Percentiles rank a stretch among this genome's conserved stretches.
phyloP scores from a whole-genome alignment of 1,284 basidiomycete species.

The Porogramme epimiltina region DNA sequence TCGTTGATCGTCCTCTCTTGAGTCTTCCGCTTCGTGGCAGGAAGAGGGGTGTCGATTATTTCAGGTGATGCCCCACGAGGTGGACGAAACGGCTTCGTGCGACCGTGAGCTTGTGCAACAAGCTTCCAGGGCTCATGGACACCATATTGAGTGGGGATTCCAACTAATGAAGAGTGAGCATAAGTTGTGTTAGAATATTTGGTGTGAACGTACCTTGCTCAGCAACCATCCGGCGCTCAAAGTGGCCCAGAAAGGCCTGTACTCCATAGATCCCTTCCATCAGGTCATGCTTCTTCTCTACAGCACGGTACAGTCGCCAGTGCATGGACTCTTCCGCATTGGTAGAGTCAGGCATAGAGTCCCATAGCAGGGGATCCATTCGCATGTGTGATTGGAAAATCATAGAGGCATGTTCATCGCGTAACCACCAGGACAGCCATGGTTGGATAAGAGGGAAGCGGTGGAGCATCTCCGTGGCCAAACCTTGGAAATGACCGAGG shows the following conservation, averaged over 20 bases:
- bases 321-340: constrained; percentile 38
- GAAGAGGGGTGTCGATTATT: no score
- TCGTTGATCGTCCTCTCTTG: constrained; percentile 16
- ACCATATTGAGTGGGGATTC: constrained; percentile 8
- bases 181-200: no score
- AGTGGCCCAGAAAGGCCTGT: constrained; percentile 18
- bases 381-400: constrained; percentile 27
- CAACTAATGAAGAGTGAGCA: background rate
- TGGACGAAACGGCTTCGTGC: constrained; percentile 11
- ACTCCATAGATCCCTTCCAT: constrained; percentile 26
- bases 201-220: no score
- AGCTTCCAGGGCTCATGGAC: constrained; percentile 13
- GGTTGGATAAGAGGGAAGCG: constrained; percentile 1
- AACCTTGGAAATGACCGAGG: background rate
- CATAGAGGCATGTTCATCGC: constrained; percentile 27
- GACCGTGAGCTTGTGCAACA: constrained; percentile 4
- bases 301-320: constrained; percentile 28
- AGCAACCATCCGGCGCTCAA: background rate
- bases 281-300: constrained; percentile 23
- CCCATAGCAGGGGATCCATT: constrained; percentile 23
- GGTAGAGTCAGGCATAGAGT: constrained; percentile 30
- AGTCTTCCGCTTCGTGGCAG: no score
- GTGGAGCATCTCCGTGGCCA: background rate
- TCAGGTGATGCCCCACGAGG: no score
- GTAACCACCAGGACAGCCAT: constrained; percentile 26